These are phyloP conservation scores for Aspergillus awamori DNA, from an alignment of 2,329 filamentous ascomycete species.

Conservation along the genomic window DNA sequence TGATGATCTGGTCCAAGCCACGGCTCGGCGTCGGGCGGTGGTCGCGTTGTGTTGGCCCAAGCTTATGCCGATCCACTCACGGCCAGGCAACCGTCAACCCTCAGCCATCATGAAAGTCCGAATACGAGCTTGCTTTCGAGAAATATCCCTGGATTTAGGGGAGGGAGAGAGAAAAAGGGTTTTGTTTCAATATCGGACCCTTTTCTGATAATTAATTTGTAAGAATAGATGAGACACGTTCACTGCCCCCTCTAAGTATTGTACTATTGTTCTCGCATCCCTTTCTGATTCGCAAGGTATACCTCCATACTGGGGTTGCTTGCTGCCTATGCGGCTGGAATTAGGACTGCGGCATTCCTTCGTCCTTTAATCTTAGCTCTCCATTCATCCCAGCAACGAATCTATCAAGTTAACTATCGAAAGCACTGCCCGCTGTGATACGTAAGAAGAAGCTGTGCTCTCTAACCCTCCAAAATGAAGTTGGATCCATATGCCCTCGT, in stretches of 20 bases:
- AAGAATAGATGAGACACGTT: not conserved
- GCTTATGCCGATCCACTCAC: constrained; percentile 14
- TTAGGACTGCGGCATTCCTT: constrained; percentile 2
- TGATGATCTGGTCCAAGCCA: constrained; percentile 2
- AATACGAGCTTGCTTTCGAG: not conserved
- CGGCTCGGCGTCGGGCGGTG: constrained; percentile 2
- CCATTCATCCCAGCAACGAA: no score
- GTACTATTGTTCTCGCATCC: not conserved
- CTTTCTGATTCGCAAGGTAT: not conserved
- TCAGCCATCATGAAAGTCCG: not conserved
- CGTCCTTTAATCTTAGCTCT: constrained; percentile 6
- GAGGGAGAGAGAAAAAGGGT: not conserved
- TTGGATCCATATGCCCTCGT: not conserved
- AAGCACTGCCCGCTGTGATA: not conserved
- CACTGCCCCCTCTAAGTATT: not conserved
- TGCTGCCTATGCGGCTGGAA: not conserved
- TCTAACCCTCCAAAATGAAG: not conserved
- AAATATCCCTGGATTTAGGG: constrained; percentile 1
- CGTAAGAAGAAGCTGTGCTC: not conserved
- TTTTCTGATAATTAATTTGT: not conserved
- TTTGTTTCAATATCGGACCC: not conserved
- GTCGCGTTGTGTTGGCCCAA: constrained; percentile 15
- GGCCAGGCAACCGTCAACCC: constrained; percentile 14
- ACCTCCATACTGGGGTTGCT: not conserved
- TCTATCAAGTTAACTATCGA: not conserved